Evolutionary conservation across 2,329 filamentous ascomycete species (phyloP), one percentile per base, ranked within the genome.

Genomic region (Penicillium sp.): DNA sequence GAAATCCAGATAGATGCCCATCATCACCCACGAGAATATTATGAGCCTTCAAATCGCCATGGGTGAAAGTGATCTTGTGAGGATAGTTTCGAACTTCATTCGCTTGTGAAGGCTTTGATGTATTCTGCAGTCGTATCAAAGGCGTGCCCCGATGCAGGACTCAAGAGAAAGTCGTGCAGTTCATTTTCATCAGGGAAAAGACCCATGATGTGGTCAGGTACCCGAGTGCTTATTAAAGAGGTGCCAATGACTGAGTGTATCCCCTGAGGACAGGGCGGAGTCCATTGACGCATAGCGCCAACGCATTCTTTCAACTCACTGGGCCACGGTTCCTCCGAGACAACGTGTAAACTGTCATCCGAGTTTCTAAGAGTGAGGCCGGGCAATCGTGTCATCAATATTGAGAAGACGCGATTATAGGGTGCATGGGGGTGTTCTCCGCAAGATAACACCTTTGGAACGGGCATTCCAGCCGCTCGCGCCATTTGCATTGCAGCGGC

Each of bases 341-440:
- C 67, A 19, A 67, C 45, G 10, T 67, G 61, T 38, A 80, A 66
- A 19, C 24, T 40, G 56, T 77, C 67, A 19, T 60, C 65, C 3
- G 66, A 67, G 55, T 78, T 74, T 19, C 67, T 70, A 28, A 80
- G 53, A n/a, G 17, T 63, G 7, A 68, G 58, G 5, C 78, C 76
- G 19, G 75, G 77, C 53, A 79, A 60, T 28, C 77, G 72, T n/a
- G 78, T 80, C 77, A 82, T 80, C 26, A 80, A 56, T 42, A 79
- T 78, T n/a, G 77, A 78, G 53, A 78, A 59, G 13, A 54, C 63
- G 28, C 51, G n/a, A 38, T 53, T 53, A 30, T 69, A 55, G 30
- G 61, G 59, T 7, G 24, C 47, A 49, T 63, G 30, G 5, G 65
- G 69, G 53, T 79, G 74, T 49, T 78, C 74, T 5, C 76, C 73